Evolutionary conservation across 202 grass and related monocot species (phyloP).

Genomic region (Panicum virgatum): DNA sequence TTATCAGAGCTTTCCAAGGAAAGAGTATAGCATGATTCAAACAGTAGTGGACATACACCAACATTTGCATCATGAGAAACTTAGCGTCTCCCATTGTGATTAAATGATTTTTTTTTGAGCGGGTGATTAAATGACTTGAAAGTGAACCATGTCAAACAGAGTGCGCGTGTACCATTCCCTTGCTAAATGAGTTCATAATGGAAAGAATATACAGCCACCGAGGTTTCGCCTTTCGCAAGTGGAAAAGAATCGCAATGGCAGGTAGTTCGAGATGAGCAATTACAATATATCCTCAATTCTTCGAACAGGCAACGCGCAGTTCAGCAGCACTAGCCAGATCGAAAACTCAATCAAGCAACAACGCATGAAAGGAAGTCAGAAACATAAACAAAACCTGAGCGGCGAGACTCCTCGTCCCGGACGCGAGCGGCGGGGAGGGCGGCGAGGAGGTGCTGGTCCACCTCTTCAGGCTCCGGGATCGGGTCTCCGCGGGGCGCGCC

Average conservation of each 20-base stretch:
- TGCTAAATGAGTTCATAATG: neutral
- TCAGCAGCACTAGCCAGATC: neutral
- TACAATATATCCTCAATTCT: neutral
- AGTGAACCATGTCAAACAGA: neutral
- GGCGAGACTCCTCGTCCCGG: slow-evolving; percentile 72
- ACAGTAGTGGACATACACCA: neutral
- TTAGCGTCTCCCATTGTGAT: neutral
- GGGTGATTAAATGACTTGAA: neutral
- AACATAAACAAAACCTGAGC: slow-evolving; percentile 45
- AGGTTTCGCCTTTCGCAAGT: too few species aligned
- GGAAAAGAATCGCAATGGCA: neutral
- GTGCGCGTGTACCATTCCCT: too few species aligned
- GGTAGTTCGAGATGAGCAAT: neutral
- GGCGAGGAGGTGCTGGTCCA: slow-evolving; percentile 51
- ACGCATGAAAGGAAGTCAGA: neutral
- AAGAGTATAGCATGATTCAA: neutral
- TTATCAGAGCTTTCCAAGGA: neutral
- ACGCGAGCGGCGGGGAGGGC: slow-evolving; percentile 56
- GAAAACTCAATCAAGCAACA: neutral
- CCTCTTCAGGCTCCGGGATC: slow-evolving; percentile 39
- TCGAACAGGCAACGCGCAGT: slow-evolving; percentile 20
- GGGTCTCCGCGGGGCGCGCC: neutral
- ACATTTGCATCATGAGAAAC: neutral
- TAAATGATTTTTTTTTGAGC: too few species aligned
- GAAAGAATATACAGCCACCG: neutral